A percentile compares a stretch with the other conserved stretches of the same genome.
Conservation (phyloP, 2,329 filamentous ascomycete genomes). For the Sporothrix pseudoabietina region DNA sequence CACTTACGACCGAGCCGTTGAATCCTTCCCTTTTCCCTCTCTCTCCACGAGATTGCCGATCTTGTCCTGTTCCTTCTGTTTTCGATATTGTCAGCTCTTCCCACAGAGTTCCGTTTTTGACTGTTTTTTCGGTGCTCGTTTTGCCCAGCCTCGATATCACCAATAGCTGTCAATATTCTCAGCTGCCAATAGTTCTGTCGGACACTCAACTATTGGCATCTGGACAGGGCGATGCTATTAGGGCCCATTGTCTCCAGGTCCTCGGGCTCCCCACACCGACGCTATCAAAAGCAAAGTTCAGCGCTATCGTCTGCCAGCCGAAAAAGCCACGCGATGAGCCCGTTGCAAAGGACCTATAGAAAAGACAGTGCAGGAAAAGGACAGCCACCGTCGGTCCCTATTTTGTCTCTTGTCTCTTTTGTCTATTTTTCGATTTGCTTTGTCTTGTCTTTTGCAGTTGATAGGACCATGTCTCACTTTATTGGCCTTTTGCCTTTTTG, state of each 20-base stretch:
- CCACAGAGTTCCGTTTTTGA: not conserved
- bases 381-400: not conserved
- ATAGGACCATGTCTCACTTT: not conserved
- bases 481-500: not conserved
- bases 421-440: not conserved
- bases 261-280: not conserved
- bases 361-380: not conserved
- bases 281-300: not conserved
- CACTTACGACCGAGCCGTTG: not conserved
- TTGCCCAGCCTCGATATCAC: not conserved
- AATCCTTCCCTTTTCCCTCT: not conserved
- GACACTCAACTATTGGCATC: constrained; percentile 4
- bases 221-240: not conserved
- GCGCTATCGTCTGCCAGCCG: constrained; percentile 8
- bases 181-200: constrained; percentile 7
- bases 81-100: not conserved
- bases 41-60: not conserved
- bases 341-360: not conserved
- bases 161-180: constrained; percentile 3
- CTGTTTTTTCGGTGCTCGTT: not conserved
- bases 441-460: not conserved
- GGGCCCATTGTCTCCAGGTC: not conserved
- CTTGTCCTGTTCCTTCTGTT: not conserved
- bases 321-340: not conserved
- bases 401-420: not conserved